Evolutionary conservation across 176 grass and related monocot genomes (phyloP), one percentile per base, ranked within the genome.

Genomic region (Juncus inflexus): DNA sequence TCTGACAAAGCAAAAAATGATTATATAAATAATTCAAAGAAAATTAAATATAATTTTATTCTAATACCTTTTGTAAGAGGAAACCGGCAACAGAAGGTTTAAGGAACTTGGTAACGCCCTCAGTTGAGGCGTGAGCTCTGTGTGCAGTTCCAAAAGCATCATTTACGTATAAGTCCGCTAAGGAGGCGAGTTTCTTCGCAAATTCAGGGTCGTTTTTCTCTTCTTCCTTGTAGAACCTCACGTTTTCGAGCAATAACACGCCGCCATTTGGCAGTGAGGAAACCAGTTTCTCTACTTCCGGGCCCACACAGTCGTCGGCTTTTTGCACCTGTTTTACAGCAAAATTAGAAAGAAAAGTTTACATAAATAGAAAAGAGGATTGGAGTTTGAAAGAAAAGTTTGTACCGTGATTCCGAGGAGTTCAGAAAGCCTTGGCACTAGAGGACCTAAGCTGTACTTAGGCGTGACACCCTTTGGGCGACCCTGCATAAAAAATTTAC

Each of bases 121-220:
- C 79, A 0, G 79, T 82, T 37, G 79, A 82, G 47, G 79, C 79
- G 69, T 82, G 79, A 49, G 79, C 72, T 70, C 79, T 82, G 45
- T 82, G 79, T 19, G 79, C 79, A 45, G 79, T 82, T 42, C 79
- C 79, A 51, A 82, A 82, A 58, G 79, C 79, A 63, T 82, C 79
- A n/a, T 82, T 82, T 19, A 82, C 79, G 49, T 82, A 82, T 35
- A 82, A 54, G 47, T 82, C 79, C 47, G 72, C 79, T 35, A 82
- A 62, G 43, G 79, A 82, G 3, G 79, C 79, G 42, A 82, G 50
- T 72, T 82, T 82, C 65, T 82, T 70, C 15, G 79, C 79, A 42
- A 82, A 82, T 62, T 76, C 79, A 49, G 79, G 79, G 50, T 76
- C 79, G 63, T 82, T 82, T 63, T 82, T 76, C 72, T 82, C 79